phyloP scores from a whole-genome alignment of 2,329 filamentous ascomycete genomes.

The Chaetothyriales sp. region DNA sequence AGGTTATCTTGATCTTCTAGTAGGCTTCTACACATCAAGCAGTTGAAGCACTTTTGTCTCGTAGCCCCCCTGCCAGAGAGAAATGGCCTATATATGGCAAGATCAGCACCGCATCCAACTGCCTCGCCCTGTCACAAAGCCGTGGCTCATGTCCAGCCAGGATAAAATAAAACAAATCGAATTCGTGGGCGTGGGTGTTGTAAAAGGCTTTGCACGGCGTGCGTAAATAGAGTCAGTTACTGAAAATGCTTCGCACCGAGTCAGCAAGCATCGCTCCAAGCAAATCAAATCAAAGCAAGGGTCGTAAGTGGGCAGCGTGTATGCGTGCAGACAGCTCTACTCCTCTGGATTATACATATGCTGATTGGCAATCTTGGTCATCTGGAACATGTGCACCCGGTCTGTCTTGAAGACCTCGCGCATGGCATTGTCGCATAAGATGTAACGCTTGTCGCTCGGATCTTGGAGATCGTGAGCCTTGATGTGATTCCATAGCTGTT shows the following conservation, averaged over 20 bases:
- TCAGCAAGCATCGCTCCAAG: background rate
- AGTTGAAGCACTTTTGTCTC: background rate
- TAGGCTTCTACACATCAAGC: background rate
- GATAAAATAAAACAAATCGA: background rate
- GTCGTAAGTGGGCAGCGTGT: background rate
- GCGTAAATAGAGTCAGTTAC: background rate
- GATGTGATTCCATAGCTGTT: constrained; percentile 92
- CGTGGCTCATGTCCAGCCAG: background rate
- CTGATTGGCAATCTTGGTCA: constrained; percentile 89
- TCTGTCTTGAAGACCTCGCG: constrained; percentile 81
- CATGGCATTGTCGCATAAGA: constrained; percentile 82
- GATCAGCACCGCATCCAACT: background rate
- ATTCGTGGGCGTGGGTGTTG: background rate
- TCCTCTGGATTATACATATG: constrained; percentile 80
- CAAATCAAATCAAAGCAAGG: background rate
- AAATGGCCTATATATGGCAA: background rate
- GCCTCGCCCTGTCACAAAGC: background rate
- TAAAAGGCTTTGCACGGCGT: too few species aligned
- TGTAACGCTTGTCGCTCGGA: constrained; percentile 78
- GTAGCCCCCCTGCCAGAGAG: background rate
- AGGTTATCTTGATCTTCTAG: background rate
- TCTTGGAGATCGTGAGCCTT: constrained; percentile 80
- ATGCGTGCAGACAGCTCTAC: constrained; percentile 18
- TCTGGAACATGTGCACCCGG: constrained; percentile 95
- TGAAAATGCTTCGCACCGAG: background rate